These are phyloP conservation scores for Penicillium olsonii DNA, from an alignment of 2,329 filamentous ascomycete species.

Conservation along the genomic window DNA sequence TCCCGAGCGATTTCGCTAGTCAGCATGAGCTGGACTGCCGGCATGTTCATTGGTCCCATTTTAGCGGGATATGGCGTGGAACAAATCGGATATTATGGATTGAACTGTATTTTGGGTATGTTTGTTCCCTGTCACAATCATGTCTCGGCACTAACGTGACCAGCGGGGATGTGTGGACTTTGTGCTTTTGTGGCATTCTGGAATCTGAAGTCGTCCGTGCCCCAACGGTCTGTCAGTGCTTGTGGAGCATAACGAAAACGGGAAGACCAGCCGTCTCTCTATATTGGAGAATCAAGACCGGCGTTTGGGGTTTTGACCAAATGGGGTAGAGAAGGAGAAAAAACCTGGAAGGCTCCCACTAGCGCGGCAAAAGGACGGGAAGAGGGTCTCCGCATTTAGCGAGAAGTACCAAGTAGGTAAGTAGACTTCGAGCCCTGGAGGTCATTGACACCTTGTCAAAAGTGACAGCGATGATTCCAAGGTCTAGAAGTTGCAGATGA, in stretches of 20 bases:
- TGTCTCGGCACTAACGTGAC: neutral
- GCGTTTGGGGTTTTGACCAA: neutral
- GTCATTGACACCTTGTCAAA: too few species aligned
- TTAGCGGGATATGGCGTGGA: slow-evolving; percentile 23
- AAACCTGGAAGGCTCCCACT: neutral
- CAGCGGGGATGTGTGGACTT: slow-evolving; percentile 19
- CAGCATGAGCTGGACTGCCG: slow-evolving; percentile 27
- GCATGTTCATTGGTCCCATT: slow-evolving; percentile 26
- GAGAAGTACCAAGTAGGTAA: neutral
- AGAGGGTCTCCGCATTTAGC: neutral
- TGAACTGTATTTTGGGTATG: slow-evolving; percentile 24
- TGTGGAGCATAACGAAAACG: neutral
- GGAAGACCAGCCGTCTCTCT: neutral
- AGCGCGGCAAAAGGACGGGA: neutral
- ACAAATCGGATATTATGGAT: slow-evolving; percentile 23
- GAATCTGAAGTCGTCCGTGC: slow-evolving; percentile 13
- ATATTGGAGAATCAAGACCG: neutral
- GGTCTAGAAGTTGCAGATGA: neutral
- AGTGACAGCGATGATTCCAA: neutral
- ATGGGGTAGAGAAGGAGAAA: neutral
- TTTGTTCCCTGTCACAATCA: slow-evolving; percentile 3
- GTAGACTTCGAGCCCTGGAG: neutral
- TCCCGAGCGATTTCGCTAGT: slow-evolving; percentile 26
- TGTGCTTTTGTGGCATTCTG: slow-evolving; percentile 13
- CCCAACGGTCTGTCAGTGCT: neutral